Base-by-base conservation (phyloP, 495 filamentous ascomycete genomes). In the Emericellopsis terricola region DNA sequence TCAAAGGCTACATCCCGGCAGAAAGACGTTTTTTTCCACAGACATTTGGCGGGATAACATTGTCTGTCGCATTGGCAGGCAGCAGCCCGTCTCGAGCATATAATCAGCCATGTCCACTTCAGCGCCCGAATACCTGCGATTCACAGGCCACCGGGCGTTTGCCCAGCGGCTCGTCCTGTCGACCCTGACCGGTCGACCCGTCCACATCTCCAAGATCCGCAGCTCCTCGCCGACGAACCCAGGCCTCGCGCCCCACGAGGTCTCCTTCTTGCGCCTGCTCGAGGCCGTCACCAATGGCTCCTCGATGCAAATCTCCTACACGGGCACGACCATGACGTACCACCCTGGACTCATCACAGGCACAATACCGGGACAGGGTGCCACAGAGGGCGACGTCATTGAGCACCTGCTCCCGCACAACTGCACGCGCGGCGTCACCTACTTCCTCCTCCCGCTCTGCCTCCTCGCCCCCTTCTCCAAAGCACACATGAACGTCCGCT, bases 261-360 rank as follows among this genome's bases (percentile, higher is more conserved):
- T 94, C 47, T 93, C 87, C 21, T 82, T 99, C 57, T 68, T 99
- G 13, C 89, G 91, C 33, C 77, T 99, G 6, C 74, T 99, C 43
- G 89, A 96, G 51, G 64, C 78, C 34, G 65, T 99, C 44, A 96
- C 91, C 49, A 99, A 99, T 69, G 91, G 91, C 60, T 78, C 81
- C 19, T 67, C 72, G 39, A 81, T 94, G 60, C 82, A 94, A 48
- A 91, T 99, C 43, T 89, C 83, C 11, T 82, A 91, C 55, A 94
- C 82, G 8, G 89, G 91, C 42, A 96, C 89, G 0, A 82, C 81
- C 10, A 64, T 96, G 29, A 73, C 84, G 21, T 96, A 89, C 59
- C 75, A 78, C 31, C 91, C 91, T 0, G 91, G 91, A 18, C 62
- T 99, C 4, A 86, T 99, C 42, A 86, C 79, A 1, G 91, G 86